A percentile compares a stretch with the other conserved stretches of the same genome.
Evolutionary conservation across 1,139 yeast species (phyloP).

Genomic region (Magnusiomyces ingens): DNA sequence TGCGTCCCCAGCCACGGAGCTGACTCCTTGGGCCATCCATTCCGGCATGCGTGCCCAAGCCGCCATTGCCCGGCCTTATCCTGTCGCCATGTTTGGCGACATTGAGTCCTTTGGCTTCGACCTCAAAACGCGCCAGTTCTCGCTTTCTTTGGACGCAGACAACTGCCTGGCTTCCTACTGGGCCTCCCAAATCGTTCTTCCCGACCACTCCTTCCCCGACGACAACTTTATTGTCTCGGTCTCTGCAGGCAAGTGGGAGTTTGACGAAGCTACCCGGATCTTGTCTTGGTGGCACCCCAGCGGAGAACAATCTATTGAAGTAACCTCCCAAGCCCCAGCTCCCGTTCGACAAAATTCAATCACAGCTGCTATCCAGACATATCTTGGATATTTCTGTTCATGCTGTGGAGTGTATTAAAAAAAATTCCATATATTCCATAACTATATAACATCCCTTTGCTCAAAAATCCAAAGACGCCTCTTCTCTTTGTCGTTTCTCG

Average conservation of each 20-base stretch:
- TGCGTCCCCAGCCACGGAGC: conserved; percentile 5
- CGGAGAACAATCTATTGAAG: conserved; percentile 33
- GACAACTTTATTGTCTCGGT: conserved; percentile 38
- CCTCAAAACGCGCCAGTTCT: conserved; percentile 41
- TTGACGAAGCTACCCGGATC: conserved; percentile 46
- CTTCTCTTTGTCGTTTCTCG: conserved; percentile 20
- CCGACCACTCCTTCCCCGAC: conserved; percentile 57
- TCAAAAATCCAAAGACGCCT: conserved; percentile 22
- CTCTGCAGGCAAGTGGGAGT: conserved; percentile 50
- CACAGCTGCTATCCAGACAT: too few species aligned
- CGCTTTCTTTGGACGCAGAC: conserved; percentile 38
- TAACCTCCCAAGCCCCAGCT: conserved; percentile 10
- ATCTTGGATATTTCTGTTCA: not conserved
- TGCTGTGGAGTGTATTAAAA: not conserved
- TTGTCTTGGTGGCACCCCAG: conserved; percentile 64
- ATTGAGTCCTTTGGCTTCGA: conserved; percentile 50
- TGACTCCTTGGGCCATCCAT: conserved; percentile 18
- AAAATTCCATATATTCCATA: not conserved
- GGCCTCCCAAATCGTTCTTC: conserved; percentile 58
- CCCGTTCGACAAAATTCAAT: too few species aligned
- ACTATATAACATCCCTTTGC: not conserved
- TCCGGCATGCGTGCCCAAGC: conserved; percentile 64
- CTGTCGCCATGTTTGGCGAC: conserved; percentile 52
- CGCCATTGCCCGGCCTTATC: conserved; percentile 69
- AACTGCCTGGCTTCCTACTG: conserved; percentile 15